Base-by-base conservation (phyloP, 345 rosid genomes). In the Gossypium thurberi region DNA sequence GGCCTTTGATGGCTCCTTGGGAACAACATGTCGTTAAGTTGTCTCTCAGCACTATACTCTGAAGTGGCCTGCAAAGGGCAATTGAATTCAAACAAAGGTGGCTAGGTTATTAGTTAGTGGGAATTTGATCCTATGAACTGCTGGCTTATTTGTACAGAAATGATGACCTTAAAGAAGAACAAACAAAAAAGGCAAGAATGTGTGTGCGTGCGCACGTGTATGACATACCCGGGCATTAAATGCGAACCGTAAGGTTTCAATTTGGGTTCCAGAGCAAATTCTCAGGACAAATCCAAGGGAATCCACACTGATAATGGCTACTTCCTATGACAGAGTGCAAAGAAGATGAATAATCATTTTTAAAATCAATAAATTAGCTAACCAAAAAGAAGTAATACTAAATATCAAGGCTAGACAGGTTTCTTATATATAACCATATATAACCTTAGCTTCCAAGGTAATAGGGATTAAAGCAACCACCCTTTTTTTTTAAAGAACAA, bases 241-340 rank as follows among this genome's bases (percentile, higher is more conserved):
- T 77, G 91, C 76, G 79, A 90, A 88, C 59, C 98, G 88, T 82
- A 94, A 75, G n/a, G 97, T 88, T 70, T 90, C 89, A 66, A 95
- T 82, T 78, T 91, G 89, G 4, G 92, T 86, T 81, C 91, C 99
- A 69, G 91, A 87, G 65, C 99, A 95, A 94, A 85, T 89, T 82
- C 98, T 88, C 75, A 87, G 75, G 81, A 86, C 91, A 71, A 95
- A 92, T 26, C 99, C 99, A 20, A 90, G 84, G 46, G 97, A 87
- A 81, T 95, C 99, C 59, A 95, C 70, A 44, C 80, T 82, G 58
- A 82, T 86, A 64, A 92, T 67, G 68, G 79, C 84, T 71, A 85
- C 95, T 80, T 94, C 98, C 98, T 92, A 81, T 71, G 57, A 76
- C 11, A 65, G 21, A 37, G 61, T 10, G 40, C 62, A 67, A 72